Base-by-base conservation (phyloP, 164 flowering plant species). In the Aristolochia fimbriata region DNA sequence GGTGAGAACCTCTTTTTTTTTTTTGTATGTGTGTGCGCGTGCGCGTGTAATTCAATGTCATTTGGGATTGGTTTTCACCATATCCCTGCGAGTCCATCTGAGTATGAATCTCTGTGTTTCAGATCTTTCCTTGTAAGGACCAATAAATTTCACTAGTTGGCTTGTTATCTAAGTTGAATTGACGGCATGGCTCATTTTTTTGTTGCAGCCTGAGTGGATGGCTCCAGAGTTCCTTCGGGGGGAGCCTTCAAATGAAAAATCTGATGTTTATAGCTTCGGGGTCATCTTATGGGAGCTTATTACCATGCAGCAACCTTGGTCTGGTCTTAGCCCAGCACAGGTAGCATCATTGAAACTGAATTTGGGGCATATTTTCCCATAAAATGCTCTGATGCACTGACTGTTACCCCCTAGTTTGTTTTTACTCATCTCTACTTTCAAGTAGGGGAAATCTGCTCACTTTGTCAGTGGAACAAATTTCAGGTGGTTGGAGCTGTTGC, bases 401-500 rank as follows among this genome's bases (percentile, higher is more conserved):
- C 8, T 31, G 33, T 57, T 25, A 19, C 3, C 31, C 19, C n/a
- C 30, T 50, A 15, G 30, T 62, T 57, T 57, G 58, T 11, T 31
- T 61, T 19, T 54, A 37, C 43, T 37, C 43, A 3, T 37, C 2
- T 10, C 43, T 3, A 37, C 43, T 37, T 37, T 10, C 4, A 37
- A 10, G 4, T 58, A 48, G 43, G 41, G 7, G 15, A 41, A 67
- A 37, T 37, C 43, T 37, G 43, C 43, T 37, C 43, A 37, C 11
- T 7, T 0, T 37, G 43, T 10, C 43, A 37, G 43, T 10, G 1
- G 43, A 37, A 37, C 43, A 37, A 20, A 20, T 76, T 68, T 62
- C 78, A 93, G 98, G 98, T 93, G 45, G 98, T 93, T 63, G 98
- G 97, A 69, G 98, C 98, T 43, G 96, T 93, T 60, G 97, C 91